Conservation (phyloP, 768 basidiomycete species). For the Naganishia kalamii region DNA sequence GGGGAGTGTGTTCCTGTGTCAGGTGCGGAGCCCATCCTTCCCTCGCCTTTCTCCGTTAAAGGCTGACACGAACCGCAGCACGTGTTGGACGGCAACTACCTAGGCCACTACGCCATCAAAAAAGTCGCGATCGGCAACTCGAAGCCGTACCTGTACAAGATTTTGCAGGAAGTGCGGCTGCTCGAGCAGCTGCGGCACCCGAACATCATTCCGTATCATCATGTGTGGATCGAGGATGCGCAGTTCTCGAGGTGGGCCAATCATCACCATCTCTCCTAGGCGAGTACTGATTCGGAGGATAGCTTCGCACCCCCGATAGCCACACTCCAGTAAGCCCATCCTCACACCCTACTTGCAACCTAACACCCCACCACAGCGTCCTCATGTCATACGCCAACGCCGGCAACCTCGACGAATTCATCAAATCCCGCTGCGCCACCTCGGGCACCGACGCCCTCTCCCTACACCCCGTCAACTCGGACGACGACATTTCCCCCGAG, state of each 20-base stretch:
- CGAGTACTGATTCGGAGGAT: background rate
- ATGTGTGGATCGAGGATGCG: slow-evolving; percentile 81
- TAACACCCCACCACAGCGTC: slow-evolving; percentile 24
- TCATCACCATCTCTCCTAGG: background rate
- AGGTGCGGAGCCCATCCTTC: slow-evolving; percentile 51
- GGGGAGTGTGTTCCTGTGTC: slow-evolving; percentile 80
- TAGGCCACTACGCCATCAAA: slow-evolving; percentile 88
- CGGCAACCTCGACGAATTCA: slow-evolving; percentile 46
- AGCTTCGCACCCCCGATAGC: slow-evolving; percentile 81
- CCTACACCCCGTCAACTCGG: slow-evolving; percentile 24
- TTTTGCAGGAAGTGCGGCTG: slow-evolving; percentile 76
- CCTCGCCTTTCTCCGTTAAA: background rate
- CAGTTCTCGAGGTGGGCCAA: slow-evolving; percentile 61
- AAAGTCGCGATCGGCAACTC: slow-evolving; percentile 93
- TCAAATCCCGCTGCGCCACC: slow-evolving; percentile 36
- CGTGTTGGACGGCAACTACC: slow-evolving; percentile 74
- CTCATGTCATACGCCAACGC: slow-evolving; percentile 49
- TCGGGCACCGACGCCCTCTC: slow-evolving; percentile 21
- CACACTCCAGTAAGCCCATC: slow-evolving; percentile 65
- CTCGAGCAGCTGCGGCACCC: slow-evolving; percentile 80
- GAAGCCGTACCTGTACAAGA: slow-evolving; percentile 73
- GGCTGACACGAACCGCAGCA: slow-evolving; percentile 50
- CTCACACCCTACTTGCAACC: background rate
- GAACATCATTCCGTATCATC: slow-evolving; percentile 92
- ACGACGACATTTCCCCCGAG: slow-evolving; percentile 23